Base-by-base conservation (phyloP, 805 yeast genomes). In the Kodamaea neixiangensis region DNA sequence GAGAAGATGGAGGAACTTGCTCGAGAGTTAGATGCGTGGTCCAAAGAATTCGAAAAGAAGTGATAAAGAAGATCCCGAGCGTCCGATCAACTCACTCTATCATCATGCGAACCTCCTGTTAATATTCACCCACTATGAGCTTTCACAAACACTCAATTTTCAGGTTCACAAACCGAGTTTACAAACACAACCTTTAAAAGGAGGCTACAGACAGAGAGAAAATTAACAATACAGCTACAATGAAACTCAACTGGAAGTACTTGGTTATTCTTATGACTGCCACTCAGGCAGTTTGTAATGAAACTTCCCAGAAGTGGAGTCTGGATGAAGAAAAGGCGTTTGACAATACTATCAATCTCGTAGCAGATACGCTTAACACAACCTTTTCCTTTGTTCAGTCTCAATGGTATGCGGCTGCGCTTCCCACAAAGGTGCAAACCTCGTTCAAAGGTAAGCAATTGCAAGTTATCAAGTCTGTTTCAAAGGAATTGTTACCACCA, bases 11-110 rank as follows among this genome's bases (percentile, higher is more conserved):
- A 78, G 44, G 63, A 59, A 2, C 55, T 87, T 2, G 75, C 79
- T 9, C 66, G 68, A 19, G 91, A 87, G 55, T 58, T 87, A 33
- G 88, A 85, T 50, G 79, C 76, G 52, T 84, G 87, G 81, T 75
- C 85, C 5, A 64, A 71, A 20, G 88, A 84, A 57, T 58, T 85
- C 46, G 81, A 75, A 40, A 73, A 73, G 4, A 80, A 81, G 58
- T 31, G 19, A 35, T 15, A 34, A 18, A 14, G 6, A 13, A 25
- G 31, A 25, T n/a, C n/a, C n/a, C n/a, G n/a, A n/a, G n/a, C n/a
- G n/a, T n/a, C n/a, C n/a, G n/a, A n/a, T n/a, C n/a, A n/a, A n/a
- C n/a, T n/a, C n/a, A n/a, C n/a, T n/a, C n/a, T n/a, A n/a, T n/a
- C n/a, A n/a, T n/a, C n/a, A n/a, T n/a, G n/a, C n/a, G 9, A 22